phyloP scores from a whole-genome alignment of 768 basidiomycete species.

The Psilocybe cubensis region DNA sequence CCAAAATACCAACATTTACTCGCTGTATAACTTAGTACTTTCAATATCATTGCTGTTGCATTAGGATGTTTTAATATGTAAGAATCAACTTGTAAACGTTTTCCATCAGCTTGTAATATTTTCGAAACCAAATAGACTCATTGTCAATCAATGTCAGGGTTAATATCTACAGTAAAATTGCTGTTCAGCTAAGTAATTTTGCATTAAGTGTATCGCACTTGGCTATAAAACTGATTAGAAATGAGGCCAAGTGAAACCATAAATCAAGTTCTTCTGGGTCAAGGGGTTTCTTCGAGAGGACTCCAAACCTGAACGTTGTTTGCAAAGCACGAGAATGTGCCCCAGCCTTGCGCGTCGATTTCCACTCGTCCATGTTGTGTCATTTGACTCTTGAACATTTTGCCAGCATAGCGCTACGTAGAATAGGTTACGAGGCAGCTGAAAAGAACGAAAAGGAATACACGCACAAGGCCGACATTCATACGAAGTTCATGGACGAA shows the following conservation, averaged over 20 bases:
- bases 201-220: no score
- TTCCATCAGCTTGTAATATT: no score
- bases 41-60: neutral
- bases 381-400: constrained; percentile 53
- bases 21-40: neutral
- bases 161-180: no score
- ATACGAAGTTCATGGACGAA: constrained; percentile 57
- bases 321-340: constrained; percentile 60
- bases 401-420: constrained; percentile 37
- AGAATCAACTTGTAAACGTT: no score
- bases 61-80: no score
- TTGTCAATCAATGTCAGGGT: no score
- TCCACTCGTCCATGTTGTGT: constrained; percentile 45
- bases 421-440: neutral
- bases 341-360: constrained; percentile 65
- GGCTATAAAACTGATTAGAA: neutral
- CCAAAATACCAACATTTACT: neutral
- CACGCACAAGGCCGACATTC: constrained; percentile 65
- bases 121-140: no score
- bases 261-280: neutral
- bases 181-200: no score
- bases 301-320: constrained; percentile 67
- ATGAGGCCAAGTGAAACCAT: neutral
- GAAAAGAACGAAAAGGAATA: constrained; percentile 3
- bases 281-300: constrained; percentile 20